phyloP scores from a whole-genome alignment of 176 grass and related monocot genomes.

The Lolium perenne region DNA sequence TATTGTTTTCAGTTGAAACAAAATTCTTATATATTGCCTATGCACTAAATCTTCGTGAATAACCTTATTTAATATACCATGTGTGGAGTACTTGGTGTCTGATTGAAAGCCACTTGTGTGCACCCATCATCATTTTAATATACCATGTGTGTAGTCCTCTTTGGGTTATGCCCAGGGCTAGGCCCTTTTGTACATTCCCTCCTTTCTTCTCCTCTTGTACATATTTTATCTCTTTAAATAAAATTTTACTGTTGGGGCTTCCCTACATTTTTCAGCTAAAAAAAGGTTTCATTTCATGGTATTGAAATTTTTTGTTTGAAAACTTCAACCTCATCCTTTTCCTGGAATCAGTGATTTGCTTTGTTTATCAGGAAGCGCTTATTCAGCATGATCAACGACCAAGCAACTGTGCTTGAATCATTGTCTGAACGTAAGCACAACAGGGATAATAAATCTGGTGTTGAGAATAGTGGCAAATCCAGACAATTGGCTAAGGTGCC shows the following conservation, averaged over 20 bases:
- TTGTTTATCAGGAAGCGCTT: conserved; percentile 63
- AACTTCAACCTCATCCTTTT: not conserved
- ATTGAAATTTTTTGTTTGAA: not conserved
- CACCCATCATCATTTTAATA: not conserved
- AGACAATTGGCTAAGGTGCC: conserved; percentile 58
- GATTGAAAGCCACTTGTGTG: conserved; percentile 6
- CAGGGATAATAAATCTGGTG: conserved; percentile 48
- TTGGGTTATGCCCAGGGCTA: too few relatives aligned
- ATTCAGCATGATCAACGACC: conserved; percentile 70
- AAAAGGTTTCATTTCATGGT: conserved; percentile 2
- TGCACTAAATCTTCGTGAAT: not conserved
- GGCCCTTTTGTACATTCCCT: too few relatives aligned
- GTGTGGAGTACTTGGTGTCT: conserved; percentile 8
- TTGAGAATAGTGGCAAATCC: conserved; percentile 61
- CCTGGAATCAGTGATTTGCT: conserved; percentile 10
- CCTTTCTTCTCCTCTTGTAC: too few relatives aligned
- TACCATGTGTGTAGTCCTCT: too few relatives aligned
- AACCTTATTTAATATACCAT: not conserved
- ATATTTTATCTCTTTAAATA: too few relatives aligned
- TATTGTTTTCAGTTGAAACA: not conserved
- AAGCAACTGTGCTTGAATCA: conserved; percentile 61
- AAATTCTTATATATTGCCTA: not conserved
- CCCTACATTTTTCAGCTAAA: too few relatives aligned
- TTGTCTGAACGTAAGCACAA: conserved; percentile 54
- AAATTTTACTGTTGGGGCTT: too few relatives aligned